Base-by-base conservation (phyloP, 768 basidiomycete genomes). In the Russula compacta region DNA sequence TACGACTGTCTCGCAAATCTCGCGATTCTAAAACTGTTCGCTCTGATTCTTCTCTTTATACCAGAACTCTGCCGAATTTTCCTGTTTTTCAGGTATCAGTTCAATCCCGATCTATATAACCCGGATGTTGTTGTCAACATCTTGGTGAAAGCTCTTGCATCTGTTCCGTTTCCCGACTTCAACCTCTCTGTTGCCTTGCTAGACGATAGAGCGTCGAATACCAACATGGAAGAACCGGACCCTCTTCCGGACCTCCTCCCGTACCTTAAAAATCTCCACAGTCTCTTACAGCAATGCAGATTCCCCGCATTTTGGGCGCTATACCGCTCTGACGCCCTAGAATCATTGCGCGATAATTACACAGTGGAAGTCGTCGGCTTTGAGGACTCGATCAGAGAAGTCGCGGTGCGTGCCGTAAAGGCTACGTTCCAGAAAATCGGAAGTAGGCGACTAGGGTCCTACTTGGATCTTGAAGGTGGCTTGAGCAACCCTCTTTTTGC, bases 1-100 rank as follows among this genome's bases (percentile, higher is more conserved):
- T 98, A 98, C 68, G 95, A 99, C 73, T 87, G 91, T 68, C 82
- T 98, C 44, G 92, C 95, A 35, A 98, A 98, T 75, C 79, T 98
- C 43, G 95, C 95, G 52, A 93, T 97, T 64, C 73, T 98, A 51
- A 98, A 98, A 75, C 77, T 98, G 90, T 94, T 66, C 40, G 81
- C 73, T 17, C 40, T 36, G 29, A 56, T 53, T 64, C 36, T 54
- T 39, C 40, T 66, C 58, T 43, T 52, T 19, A 21, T 51, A 35
- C 14, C 11, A 12, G 51, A 52, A 17, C 65, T 63, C 21, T 17
- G 55, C 17, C 43, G 17, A 24, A 4, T 32, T 10, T 12, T 7
- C 24, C 21, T 9, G 9, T 11, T 19, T 42, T 46, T 15, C 67
- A 95, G 92, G 52, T 97, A 98, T 76, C 95, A 98, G 71, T 98